Evolutionary conservation across 345 rosid genomes (phyloP), one percentile per base, ranked within the genome.

Genomic region (Psidium friedrichsthalianum): DNA sequence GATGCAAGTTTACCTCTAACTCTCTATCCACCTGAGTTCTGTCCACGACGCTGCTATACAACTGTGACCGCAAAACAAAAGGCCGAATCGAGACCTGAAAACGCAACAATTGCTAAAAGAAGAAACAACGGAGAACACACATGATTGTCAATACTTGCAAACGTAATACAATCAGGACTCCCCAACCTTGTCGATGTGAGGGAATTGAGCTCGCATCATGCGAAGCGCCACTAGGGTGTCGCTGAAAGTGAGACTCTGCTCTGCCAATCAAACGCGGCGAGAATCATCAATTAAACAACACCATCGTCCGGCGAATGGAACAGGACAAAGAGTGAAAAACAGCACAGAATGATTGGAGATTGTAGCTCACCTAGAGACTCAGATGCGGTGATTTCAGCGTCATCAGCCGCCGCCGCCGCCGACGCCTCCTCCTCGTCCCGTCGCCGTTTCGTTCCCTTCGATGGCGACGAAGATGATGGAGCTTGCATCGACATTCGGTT

Each of bases 201-300:
- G 98, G 88, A 97, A 97, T 84, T 97, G 99, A 88, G 96, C 92
- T 89, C 98, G 96, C 95, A 97, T 97, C 82, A 97, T 95, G 52
- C 93, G 94, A 74, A 97, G 94, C 47, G 98, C 99, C 29, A 94
- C 94, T 88, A 91, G 86, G 11, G 99, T 95, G 40, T 97, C 99
- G 84, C 91, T 95, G 78, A 97, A 96, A 59, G 92, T 90, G 61
- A 95, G 97, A 54, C 92, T 92, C 86, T 94, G 92, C 92, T 89
- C 99, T 96, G 93, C 87, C 55, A 24, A 78, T 52, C 21, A 29
- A 85, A 32, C 2, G 14, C 69, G 6, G 25, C 40, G 36, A 20
- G 80, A 42, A 84, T 42, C 53, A 47, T 59, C 55, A 44, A 49
- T 14, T 8, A 36, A 44, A 58, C 32, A n/a, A 58, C 69, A n/a